Evolutionary conservation across 257 asterid species (phyloP), one percentile per base, ranked within the genome.

Genomic region (Nicotiana tomentosiformis): DNA sequence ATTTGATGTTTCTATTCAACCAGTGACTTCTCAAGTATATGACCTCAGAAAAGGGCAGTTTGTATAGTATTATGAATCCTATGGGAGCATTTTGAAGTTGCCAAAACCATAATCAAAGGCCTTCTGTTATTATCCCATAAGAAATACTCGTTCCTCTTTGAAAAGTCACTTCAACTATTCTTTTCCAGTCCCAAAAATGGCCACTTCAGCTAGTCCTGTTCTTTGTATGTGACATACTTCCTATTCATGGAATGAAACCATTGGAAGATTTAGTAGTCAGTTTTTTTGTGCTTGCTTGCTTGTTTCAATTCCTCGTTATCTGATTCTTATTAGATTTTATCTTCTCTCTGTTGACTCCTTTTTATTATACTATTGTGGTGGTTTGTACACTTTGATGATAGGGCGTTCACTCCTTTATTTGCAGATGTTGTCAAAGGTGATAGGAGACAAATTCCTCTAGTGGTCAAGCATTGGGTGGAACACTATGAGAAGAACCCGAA

Each of bases 381-480:
- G 65, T 17, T 77, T 26, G 32, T 74, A 3, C 32, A 18, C 18
- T 10, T 62, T 78, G 51, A 80, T 76, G 79, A 69, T 12, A 53
- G 35, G 58, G 66, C 55, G 8, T 32, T 51, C 77, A 67, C 83
- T 84, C 66, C 81, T 83, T 49, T 20, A 61, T 82, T 37, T 86
- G 81, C 94, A 94, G 99, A 94, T 86, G 89, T 85, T 82, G 87
- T 96, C 77, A 96, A 90, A 93, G 93, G 97, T 77, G 89, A 84
- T 56, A 96, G 94, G 83, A 93, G 93, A 87, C 95, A 86, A 86
- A 92, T 96, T 68, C 97, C 98, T 23, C 88, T 86, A 67, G 93
- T 91, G 82, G 97, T 96, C 65, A 94, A 92, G 86, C 86, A 85
- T 81, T 96, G 97, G 98, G 98, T 92, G 84, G 98, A 93, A 87